These are phyloP conservation scores for Aquilaria agallochum DNA, from an alignment of 441 rosid species.

Conservation along the genomic window DNA sequence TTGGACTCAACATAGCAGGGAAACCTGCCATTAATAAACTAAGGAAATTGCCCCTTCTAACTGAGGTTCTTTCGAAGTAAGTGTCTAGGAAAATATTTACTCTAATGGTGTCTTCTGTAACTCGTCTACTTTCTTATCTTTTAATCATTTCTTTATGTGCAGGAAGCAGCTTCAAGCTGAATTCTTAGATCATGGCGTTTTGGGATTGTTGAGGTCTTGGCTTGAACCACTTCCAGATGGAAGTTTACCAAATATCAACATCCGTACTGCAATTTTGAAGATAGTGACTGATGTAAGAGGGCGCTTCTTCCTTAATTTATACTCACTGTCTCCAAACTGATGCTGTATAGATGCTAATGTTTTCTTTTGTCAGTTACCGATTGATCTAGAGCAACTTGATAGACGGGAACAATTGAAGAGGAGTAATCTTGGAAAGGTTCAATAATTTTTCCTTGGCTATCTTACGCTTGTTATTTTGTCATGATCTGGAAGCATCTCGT, in stretches of 20 bases:
- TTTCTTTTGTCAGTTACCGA: constrained; percentile 62
- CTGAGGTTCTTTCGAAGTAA: constrained; percentile 95
- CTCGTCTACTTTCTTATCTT: constrained; percentile 1
- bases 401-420: constrained; percentile 91
- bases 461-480: not conserved
- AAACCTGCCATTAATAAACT: constrained; percentile 97
- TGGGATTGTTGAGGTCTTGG: constrained; percentile 86
- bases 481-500: constrained; percentile 2
- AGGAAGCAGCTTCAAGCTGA: constrained; percentile 99
- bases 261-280: constrained; percentile 81
- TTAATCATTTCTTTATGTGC: constrained; percentile 19
- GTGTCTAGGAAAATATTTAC: constrained; percentile 17
- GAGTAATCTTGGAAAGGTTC: constrained; percentile 98
- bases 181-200: constrained; percentile 92
- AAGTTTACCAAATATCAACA: constrained; percentile 91
- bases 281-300: constrained; percentile 71
- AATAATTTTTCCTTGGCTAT: constrained; percentile 8
- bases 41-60: constrained; percentile 86
- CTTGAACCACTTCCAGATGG: constrained; percentile 99
- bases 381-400: constrained; percentile 93
- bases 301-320: constrained; percentile 5
- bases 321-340: constrained; percentile 10
- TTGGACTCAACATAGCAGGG: constrained; percentile 78
- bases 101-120: not conserved
- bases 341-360: constrained; percentile 16